Base-by-base conservation (phyloP, 2,329 filamentous ascomycete genomes). In the Colletotrichum tropicicola region DNA sequence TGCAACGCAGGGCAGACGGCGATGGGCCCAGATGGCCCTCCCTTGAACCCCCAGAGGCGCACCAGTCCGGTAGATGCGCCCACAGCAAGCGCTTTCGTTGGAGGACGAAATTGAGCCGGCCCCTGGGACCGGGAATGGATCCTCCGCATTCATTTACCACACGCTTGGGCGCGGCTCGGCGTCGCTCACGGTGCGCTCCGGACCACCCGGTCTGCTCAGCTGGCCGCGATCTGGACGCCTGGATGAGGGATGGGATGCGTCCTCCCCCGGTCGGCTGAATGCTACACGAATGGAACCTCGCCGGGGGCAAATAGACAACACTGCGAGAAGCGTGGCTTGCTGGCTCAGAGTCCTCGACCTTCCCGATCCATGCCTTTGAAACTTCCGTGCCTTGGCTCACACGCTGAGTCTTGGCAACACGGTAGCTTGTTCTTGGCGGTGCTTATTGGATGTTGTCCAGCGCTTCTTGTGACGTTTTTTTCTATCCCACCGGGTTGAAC, bases 101-200 rank as follows among this genome's bases (percentile, higher is more conserved):
- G 62, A 61, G 57, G 57, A 61, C 57, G 57, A 56, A 45, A 65
- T 65, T 65, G 44, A 15, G 35, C 62, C 49, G 43, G 21, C 49
- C 37, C 44, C 32, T 45, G 35, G 23, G 51, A 61, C 57, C 49
- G 61, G 62, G 28, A 21, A 56, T 30, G 17, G n/a, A 51, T 13
- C 49, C 44, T 61, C 58, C 62, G 57, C 45, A 35, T 62, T 55
- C 57, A 56, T 65, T 27, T 65, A 56, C 44, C 30, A 32, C 39
- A 37, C 51, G 49, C 35, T 45, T 23, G 44, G 28, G n/a, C 21
- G 28, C 37, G 49, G 49, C 57, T 65, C 57, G 49, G 51, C 62
- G 45, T 19, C 19, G 41, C 19, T 32, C 37, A 32, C 23, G 35
- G 23, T 30, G 21, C 6, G 15, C 35, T 37, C 37, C 27, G 27